Percentiles rank a stretch among this genome's conserved stretches.
phyloP scores from a whole-genome alignment of 2,329 filamentous ascomycete genomes.

The Ceratocystis papillata region DNA sequence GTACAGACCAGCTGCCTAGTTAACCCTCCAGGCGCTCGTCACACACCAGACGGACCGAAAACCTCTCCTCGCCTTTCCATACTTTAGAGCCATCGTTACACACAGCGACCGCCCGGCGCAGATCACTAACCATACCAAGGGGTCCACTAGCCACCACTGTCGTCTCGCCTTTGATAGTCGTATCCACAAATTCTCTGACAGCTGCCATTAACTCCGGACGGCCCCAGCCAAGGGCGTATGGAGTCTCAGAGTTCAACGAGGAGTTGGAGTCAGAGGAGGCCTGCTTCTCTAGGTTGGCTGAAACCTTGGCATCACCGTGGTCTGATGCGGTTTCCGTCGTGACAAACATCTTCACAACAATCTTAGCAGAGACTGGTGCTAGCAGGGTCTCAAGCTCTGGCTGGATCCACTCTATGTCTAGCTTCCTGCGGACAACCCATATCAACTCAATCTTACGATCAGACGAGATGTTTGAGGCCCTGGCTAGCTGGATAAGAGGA shows the following conservation, averaged over 20 bases:
- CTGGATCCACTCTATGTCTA: conserved; percentile 48
- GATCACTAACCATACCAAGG: conserved; percentile 47
- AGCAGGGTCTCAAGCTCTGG: conserved; percentile 44
- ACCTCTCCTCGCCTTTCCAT: conserved; percentile 47
- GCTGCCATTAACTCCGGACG: conserved; percentile 38
- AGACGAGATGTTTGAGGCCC: conserved; percentile 37
- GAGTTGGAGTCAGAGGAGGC: conserved; percentile 28
- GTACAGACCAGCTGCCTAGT: not conserved
- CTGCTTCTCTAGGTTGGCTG: conserved; percentile 24
- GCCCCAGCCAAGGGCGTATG: conserved; percentile 28
- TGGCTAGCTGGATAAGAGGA: conserved; percentile 31
- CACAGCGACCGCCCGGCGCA: conserved; percentile 43
- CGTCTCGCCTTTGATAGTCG: conserved; percentile 40
- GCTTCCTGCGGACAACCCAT: conserved; percentile 49
- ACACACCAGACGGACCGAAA: conserved; percentile 46
- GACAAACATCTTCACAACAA: conserved; percentile 48
- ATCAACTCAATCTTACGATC: conserved; percentile 48
- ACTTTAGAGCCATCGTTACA: conserved; percentile 44
- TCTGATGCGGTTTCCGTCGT: conserved; percentile 34
- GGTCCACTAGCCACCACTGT: conserved; percentile 52
- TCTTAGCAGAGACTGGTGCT: conserved; percentile 32
- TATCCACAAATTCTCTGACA: conserved; percentile 40
- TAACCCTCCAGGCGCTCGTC: conserved; percentile 50
- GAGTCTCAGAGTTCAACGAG: conserved; percentile 18
- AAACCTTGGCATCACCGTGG: not conserved